These are phyloP conservation scores for Neurospora sp. DNA, from an alignment of 495 filamentous ascomycete genomes.

Conservation along the genomic window DNA sequence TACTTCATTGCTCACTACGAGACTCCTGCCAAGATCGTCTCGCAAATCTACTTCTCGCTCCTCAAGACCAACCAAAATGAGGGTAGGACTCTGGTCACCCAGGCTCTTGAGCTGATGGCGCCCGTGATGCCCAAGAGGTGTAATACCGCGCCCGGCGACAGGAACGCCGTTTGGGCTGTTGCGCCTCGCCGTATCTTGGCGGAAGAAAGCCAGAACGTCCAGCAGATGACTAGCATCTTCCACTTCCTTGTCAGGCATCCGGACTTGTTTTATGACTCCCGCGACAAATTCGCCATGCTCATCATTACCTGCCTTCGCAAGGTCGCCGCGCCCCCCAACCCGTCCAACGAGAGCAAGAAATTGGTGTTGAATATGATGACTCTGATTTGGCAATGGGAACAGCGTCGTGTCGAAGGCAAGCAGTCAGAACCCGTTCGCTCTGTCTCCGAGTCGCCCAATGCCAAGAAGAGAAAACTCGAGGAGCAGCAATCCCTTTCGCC, in stretches of 20 bases:
- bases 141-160: slow-evolving; percentile 32
- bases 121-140: slow-evolving; percentile 80
- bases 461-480: slow-evolving; percentile 70
- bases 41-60: slow-evolving; percentile 84
- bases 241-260: slow-evolving; percentile 90
- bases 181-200: slow-evolving; percentile 84
- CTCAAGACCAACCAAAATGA: slow-evolving; percentile 91
- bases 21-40: slow-evolving; percentile 89
- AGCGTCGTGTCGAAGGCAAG: slow-evolving; percentile 56
- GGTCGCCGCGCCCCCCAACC: slow-evolving; percentile 72
- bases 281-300: slow-evolving; percentile 78
- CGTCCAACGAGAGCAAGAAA: slow-evolving; percentile 88
- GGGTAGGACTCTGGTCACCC: slow-evolving; percentile 82
- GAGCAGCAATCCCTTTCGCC: slow-evolving; percentile 35
- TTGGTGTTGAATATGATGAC: slow-evolving; percentile 82
- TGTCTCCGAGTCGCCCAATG: slow-evolving; percentile 56
- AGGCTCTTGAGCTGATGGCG: slow-evolving; percentile 87
- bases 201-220: slow-evolving; percentile 92
- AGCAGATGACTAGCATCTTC: slow-evolving; percentile 95
- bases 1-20: slow-evolving; percentile 98
- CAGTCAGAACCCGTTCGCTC: slow-evolving; percentile 31
- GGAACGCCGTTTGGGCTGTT: slow-evolving; percentile 66
- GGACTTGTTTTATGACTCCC: slow-evolving; percentile 86
- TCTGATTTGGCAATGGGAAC: slow-evolving; percentile 88
- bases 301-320: slow-evolving; percentile 85